Evolutionary conservation across 202 grass and related monocot genomes (phyloP), one percentile per base, ranked within the genome.

Genomic region (Panicum virgatum): DNA sequence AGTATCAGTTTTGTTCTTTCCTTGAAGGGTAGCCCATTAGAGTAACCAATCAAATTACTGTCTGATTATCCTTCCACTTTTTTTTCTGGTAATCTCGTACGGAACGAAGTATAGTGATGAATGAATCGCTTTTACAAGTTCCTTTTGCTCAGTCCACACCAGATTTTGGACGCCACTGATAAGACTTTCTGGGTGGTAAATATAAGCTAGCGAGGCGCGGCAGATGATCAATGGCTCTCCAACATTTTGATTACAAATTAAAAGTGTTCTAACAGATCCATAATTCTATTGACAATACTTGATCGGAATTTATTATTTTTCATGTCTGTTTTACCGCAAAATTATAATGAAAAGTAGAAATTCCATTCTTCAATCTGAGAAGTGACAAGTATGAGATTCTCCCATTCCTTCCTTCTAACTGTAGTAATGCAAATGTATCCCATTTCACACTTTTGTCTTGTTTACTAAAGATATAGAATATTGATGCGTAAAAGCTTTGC

Each of bases 321-420:
- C 12, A 9, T 20, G 7, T n/a, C 6, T 1, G 1, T 18, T 51
- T 2, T 23, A 60, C n/a, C 25, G 4, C n/a, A 60, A 62, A 34
- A 32, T 34, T 29, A 1, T 26, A 25, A 29, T 26, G 22, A 47
- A 27, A 27, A 29, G 6, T 29, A 47, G 12, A 18, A 9, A 48
- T 47, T 18, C 44, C 14, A 48, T 71, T 29, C 43, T 50, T 71
- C 15, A 5, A 4, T 19, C 6, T 32, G 25, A 20, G 9, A 51
- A 7, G 25, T 32, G 25, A 20, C 1, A 51, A 7, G 14, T 12
- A 32, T 34, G 22, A 5, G 67, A 70, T 70, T 70, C 67, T 30
- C 14, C 11, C 27, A 70, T 80, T 34, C 78, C 66, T 81, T 81
- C 34, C 66, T 81, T 81, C 26, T 5, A 12, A 12, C 23, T 15